Evolutionary conservation across 352 stramenopile species (phyloP).

Genomic region (Phytopythium oedochilum): DNA sequence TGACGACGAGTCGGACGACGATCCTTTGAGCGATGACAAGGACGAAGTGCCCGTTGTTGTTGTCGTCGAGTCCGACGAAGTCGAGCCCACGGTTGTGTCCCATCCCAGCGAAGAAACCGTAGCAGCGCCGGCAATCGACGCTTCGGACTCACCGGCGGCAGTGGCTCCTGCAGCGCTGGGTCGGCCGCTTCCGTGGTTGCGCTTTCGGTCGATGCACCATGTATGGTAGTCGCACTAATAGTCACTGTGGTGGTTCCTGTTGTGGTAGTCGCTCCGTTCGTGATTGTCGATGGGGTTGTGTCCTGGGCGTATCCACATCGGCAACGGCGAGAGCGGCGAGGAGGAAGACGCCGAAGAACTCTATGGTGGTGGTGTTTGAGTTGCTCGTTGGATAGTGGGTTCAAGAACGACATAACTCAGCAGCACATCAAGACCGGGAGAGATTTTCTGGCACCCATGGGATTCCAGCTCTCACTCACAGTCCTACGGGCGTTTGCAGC

Average conservation of each 20-base stretch:
- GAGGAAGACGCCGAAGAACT: constrained; percentile 24
- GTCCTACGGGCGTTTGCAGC: too few species aligned
- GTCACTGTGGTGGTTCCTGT: background rate
- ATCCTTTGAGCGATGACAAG: background rate
- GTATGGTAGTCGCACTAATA: background rate
- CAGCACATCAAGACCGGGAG: too few species aligned
- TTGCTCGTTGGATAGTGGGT: constrained; percentile 1
- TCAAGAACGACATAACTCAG: constrained; percentile 4
- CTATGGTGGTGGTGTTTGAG: constrained; percentile 13
- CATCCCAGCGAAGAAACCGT: background rate
- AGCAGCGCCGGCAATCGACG: constrained; percentile 2
- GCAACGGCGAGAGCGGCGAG: constrained; percentile 22
- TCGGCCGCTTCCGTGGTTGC: background rate
- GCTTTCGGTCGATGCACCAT: background rate
- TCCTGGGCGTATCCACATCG: constrained; percentile 13
- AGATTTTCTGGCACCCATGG: too few species aligned
- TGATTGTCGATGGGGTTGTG: background rate
- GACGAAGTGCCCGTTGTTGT: background rate
- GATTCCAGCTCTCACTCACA: too few species aligned
- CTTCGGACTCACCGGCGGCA: constrained; percentile 6
- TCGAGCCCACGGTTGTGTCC: background rate
- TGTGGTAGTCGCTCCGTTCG: background rate
- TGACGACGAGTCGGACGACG: background rate
- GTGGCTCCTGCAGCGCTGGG: background rate
- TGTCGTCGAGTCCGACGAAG: background rate